These are phyloP conservation scores for Mucor mucedo DNA, from an alignment of 371 early-diverging fungal species.

Conservation along the genomic window DNA sequence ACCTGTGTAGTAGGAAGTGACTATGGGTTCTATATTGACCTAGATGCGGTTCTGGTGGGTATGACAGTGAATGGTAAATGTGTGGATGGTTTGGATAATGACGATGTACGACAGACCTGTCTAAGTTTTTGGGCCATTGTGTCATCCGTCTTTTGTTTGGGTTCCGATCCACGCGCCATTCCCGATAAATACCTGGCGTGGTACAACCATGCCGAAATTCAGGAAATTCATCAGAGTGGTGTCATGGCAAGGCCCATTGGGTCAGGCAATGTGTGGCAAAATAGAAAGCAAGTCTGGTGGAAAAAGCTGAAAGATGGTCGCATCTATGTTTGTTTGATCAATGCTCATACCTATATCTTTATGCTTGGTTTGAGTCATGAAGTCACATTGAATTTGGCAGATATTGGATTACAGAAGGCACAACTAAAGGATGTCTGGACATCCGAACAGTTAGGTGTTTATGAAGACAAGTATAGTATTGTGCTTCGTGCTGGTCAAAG, in stretches of 20 bases:
- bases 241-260: constrained; percentile 50
- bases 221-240: constrained; percentile 50
- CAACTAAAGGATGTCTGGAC: constrained; percentile 44
- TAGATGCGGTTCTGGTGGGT: constrained; percentile 50
- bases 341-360: constrained; percentile 44
- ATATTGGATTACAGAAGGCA: constrained; percentile 28
- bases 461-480: constrained; percentile 25
- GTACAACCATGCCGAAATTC: constrained; percentile 44
- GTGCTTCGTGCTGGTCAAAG: constrained; percentile 29
- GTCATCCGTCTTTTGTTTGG: constrained; percentile 49
- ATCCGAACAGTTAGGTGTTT: constrained; percentile 30
- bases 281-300: constrained; percentile 53
- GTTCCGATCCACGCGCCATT: constrained; percentile 45
- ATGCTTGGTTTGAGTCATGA: constrained; percentile 44
- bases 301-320: constrained; percentile 45
- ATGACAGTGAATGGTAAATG: constrained; percentile 49
- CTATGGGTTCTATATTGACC: constrained; percentile 46
- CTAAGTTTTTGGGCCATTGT: constrained; percentile 53
- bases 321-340: constrained; percentile 42
- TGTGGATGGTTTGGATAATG: constrained; percentile 49
- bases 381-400: constrained; percentile 30
- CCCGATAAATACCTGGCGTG: constrained; percentile 44
- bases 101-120: constrained; percentile 46
- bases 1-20: constrained; percentile 31
- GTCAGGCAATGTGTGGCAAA: constrained; percentile 45